phyloP scores from a whole-genome alignment of 106 monocot species.

The Iris macrosiphon region DNA sequence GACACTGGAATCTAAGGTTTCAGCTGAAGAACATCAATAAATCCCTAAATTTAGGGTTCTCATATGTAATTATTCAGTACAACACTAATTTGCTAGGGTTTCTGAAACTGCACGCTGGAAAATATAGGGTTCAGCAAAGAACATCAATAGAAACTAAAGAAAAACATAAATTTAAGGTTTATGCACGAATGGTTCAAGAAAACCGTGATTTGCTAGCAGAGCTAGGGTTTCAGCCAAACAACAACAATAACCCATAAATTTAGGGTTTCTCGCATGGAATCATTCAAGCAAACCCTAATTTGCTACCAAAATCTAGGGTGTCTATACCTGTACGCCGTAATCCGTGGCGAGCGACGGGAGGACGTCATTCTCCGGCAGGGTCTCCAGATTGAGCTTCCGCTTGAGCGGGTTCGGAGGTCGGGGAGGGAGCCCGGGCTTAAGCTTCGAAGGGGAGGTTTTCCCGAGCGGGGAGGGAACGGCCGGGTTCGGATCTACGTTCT shows the following conservation, averaged over 20 bases:
- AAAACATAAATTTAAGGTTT: neutral
- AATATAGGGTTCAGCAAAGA: too few species aligned
- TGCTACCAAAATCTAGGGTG: too few species aligned
- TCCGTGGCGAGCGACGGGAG: conserved; percentile 18
- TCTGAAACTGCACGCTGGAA: too few species aligned
- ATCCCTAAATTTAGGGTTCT: too few species aligned
- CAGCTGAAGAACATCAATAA: too few species aligned
- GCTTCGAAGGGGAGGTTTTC: conserved; percentile 15
- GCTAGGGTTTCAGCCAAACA: neutral
- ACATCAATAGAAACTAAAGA: neutral
- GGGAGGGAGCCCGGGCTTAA: conserved; percentile 61
- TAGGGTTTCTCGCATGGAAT: neutral
- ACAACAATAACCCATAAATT: neutral
- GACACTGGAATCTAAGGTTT: too few species aligned
- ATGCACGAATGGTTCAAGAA: too few species aligned
- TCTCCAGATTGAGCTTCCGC: conserved; percentile 60
- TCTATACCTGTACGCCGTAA: conserved; percentile 61
- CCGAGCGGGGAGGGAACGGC: conserved; percentile 6
- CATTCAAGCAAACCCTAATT: neutral
- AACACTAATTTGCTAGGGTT: too few species aligned
- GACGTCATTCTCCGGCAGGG: conserved; percentile 13
- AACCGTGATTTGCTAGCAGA: neutral
- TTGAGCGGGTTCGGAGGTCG: conserved; percentile 59
- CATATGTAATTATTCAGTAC: too few species aligned
- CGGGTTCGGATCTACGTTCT: conserved; percentile 68